Conservation (phyloP, 2,329 filamentous ascomycete species). For the Monilinia polystroma region DNA sequence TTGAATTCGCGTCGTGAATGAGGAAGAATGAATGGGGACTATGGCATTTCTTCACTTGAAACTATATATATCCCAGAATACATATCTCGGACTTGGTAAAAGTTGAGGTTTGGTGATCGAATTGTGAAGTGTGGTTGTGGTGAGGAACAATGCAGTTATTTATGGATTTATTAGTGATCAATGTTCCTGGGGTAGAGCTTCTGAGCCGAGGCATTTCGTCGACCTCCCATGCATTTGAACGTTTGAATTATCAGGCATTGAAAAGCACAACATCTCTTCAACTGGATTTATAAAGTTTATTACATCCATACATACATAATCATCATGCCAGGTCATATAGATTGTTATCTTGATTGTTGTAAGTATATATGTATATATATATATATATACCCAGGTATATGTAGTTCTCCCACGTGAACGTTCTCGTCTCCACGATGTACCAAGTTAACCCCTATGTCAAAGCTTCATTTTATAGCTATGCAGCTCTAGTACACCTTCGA, state of each 20-base stretch:
- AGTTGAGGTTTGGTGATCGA: conserved; percentile 20
- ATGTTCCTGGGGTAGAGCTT: not conserved
- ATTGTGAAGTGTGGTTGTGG: not conserved
- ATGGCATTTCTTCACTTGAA: not conserved
- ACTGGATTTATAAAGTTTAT: not conserved
- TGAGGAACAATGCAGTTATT: not conserved
- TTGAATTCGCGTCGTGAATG: not conserved
- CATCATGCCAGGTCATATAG: conserved; percentile 61
- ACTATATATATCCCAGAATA: not conserved
- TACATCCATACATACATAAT: not conserved
- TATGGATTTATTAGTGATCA: conserved; percentile 19
- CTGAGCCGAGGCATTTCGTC: conserved; percentile 13
- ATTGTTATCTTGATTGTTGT: conserved; percentile 68
- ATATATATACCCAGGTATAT: no score
- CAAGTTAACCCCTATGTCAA: conserved; percentile 3
- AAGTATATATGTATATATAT: conserved; percentile 30
- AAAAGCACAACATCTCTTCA: not conserved
- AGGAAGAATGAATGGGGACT: not conserved
- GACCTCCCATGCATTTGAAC: not conserved
- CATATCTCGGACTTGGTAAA: not conserved
- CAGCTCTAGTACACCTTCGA: conserved; percentile 57
- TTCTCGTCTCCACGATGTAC: not conserved
- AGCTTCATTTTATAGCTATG: conserved; percentile 66
- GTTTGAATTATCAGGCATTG: not conserved
- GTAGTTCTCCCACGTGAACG: not conserved